Conservation (phyloP, 768 basidiomycete genomes). For the Phallus indusiatus region DNA sequence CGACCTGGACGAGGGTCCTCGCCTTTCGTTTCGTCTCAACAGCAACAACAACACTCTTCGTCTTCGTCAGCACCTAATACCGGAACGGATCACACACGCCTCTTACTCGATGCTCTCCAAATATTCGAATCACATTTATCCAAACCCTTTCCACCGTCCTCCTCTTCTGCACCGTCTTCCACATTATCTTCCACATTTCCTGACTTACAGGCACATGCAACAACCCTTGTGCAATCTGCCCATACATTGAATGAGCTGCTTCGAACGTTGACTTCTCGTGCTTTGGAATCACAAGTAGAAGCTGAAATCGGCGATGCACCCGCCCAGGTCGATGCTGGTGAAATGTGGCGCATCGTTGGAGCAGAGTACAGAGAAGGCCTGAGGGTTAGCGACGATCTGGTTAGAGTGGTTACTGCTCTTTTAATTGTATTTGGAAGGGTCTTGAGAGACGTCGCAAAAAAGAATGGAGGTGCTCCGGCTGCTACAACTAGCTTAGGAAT, state of each 20-base stretch:
- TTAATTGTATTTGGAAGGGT: slow-evolving; percentile 66
- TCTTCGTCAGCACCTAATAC: slow-evolving; percentile 10
- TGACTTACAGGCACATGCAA: slow-evolving; percentile 54
- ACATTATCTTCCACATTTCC: slow-evolving; percentile 28
- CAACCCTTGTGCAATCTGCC: slow-evolving; percentile 53
- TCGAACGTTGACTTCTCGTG: slow-evolving; percentile 42
- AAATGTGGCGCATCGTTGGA: slow-evolving; percentile 61
- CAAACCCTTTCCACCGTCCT: slow-evolving; percentile 29
- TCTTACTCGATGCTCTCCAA: slow-evolving; percentile 59
- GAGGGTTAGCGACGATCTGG: slow-evolving; percentile 68
- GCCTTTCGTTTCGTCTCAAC: background rate
- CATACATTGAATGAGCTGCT: slow-evolving; percentile 58
- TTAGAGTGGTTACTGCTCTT: slow-evolving; percentile 66
- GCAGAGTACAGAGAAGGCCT: slow-evolving; percentile 64
- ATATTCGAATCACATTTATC: slow-evolving; percentile 62
- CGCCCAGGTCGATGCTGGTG: slow-evolving; percentile 30
- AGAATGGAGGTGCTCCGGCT: slow-evolving; percentile 22
- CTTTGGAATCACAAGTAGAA: slow-evolving; percentile 67
- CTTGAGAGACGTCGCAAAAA: slow-evolving; percentile 42
- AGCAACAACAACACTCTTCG: slow-evolving; percentile 11
- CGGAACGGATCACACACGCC: slow-evolving; percentile 45
- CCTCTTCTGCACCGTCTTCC: slow-evolving; percentile 8
- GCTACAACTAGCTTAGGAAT: slow-evolving; percentile 23
- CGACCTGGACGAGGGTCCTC: slow-evolving; percentile 2
- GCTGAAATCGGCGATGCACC: slow-evolving; percentile 54